These are phyloP conservation scores for Colletotrichum sp. DNA, from an alignment of 2,329 filamentous ascomycete species.

Conservation along the genomic window DNA sequence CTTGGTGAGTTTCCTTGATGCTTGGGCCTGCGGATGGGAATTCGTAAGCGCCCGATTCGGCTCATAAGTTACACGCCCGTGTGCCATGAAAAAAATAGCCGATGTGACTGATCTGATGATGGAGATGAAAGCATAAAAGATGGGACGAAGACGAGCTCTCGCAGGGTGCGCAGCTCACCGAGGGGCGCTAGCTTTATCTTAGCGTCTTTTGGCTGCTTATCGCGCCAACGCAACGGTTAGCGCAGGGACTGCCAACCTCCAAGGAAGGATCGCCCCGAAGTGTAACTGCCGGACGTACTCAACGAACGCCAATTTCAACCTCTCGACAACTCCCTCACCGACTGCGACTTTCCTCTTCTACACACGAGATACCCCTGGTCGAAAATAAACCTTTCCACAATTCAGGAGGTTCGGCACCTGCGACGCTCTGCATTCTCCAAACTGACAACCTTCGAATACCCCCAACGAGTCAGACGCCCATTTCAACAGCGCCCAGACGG, in stretches of 20 bases:
- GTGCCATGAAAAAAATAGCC: background rate
- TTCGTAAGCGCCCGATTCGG: background rate
- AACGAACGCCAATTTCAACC: background rate
- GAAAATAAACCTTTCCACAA: background rate
- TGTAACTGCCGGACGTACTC: slow-evolving; percentile 5
- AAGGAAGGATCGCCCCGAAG: background rate
- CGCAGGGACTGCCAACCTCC: background rate
- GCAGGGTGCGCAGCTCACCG: background rate
- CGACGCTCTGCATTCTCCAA: background rate
- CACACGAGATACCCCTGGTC: background rate
- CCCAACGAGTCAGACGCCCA: background rate
- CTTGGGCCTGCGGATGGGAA: background rate
- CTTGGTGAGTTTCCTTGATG: background rate
- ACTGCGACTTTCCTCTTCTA: background rate
- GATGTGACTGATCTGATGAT: background rate
- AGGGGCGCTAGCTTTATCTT: slow-evolving; percentile 18
- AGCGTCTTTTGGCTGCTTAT: background rate
- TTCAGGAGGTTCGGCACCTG: background rate
- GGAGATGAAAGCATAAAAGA: background rate
- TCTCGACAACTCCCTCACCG: background rate
- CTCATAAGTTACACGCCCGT: background rate
- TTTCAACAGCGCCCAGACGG: slow-evolving; percentile 7
- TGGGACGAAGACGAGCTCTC: background rate
- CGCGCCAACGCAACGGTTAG: background rate
- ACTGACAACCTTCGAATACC: background rate